Evolutionary conservation across 345 rosid genomes (phyloP).

Genomic region (Pugionium dolabratum): DNA sequence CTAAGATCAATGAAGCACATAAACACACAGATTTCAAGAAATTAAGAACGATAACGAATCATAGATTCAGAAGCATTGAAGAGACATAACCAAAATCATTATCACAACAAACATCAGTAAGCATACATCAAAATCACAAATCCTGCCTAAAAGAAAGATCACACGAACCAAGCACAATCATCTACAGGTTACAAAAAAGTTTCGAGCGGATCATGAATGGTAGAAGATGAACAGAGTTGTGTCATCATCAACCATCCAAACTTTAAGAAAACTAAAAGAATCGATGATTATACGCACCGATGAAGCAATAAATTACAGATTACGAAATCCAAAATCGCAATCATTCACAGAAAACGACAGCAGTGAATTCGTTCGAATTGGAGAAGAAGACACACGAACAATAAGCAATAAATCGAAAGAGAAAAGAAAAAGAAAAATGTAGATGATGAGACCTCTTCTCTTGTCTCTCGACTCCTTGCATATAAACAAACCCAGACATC

Average conservation of each 20-base stretch:
- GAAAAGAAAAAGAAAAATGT: constrained; percentile 5
- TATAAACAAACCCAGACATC: constrained; percentile 41
- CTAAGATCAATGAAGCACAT: neutral
- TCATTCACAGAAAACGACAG: constrained; percentile 25
- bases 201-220: constrained; percentile 7
- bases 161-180: neutral
- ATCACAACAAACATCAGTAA: neutral
- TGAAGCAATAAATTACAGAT: constrained; percentile 24
- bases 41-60: neutral
- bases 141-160: neutral
- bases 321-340: constrained; percentile 7
- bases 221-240: constrained; percentile 9
- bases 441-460: constrained; percentile 22
- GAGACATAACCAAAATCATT: constrained; percentile 10
- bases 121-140: neutral
- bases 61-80: neutral
- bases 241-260: neutral
- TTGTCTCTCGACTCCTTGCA: constrained; percentile 33
- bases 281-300: constrained; percentile 35
- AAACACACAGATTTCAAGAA: neutral
- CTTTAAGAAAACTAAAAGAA: neutral
- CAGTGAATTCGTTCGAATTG: constrained; percentile 1
- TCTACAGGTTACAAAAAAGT: neutral
- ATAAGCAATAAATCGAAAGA: constrained; percentile 10
- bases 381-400: constrained; percentile 1